Evolutionary conservation across 495 filamentous ascomycete genomes (phyloP), one percentile per base, ranked within the genome.

Genomic region (Penicillium steckii): DNA sequence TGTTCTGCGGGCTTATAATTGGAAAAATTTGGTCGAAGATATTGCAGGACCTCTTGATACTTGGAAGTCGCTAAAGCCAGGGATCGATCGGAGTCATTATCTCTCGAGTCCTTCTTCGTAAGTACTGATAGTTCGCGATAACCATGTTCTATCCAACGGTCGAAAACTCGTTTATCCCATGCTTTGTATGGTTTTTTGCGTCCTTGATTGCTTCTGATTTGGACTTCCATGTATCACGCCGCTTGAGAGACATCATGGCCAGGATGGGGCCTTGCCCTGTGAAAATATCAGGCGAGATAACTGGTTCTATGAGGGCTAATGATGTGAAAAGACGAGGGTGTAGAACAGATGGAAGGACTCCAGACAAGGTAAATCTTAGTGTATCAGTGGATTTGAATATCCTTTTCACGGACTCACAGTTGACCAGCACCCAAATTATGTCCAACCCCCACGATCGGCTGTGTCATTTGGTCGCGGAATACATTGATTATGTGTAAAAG

Each of bases 381-480:
- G 4, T 17, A 7, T 44, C 25, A 27, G 12, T n/a, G 17, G 7
- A 27, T 1, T 6, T 38, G 8, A 18, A 15, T 7, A 4, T 1
- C 17, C 15, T 2, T 10, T 32, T 8, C 42, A 13, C 19, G 8
- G 2, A 49, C 65, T 15, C 27, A 70, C 55, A 90, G 73, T 44
- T 83, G 76, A 51, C 77, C 76, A 46, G 75, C 86, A 56, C 90
- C 90, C 78, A 89, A 87, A 59, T 85, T 89, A 71, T 95, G 90
- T 13, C 83, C 90, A 1, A 95, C 63, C 15, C 89, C 90, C 46
- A 93, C 68, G 8, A 94, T 63, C 1, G 90, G 90, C 4, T 85
- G 82, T 3, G 85, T 80, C 82, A 95, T 90, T 43, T 84, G 58
- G 3, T 70, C 60, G 17, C 85, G 85, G 67, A 92, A 89, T 30